Evolutionary conservation across 2,329 filamentous ascomycete species (phyloP), one percentile per base, ranked within the genome.

Genomic region (Ustilaginoidea virens): DNA sequence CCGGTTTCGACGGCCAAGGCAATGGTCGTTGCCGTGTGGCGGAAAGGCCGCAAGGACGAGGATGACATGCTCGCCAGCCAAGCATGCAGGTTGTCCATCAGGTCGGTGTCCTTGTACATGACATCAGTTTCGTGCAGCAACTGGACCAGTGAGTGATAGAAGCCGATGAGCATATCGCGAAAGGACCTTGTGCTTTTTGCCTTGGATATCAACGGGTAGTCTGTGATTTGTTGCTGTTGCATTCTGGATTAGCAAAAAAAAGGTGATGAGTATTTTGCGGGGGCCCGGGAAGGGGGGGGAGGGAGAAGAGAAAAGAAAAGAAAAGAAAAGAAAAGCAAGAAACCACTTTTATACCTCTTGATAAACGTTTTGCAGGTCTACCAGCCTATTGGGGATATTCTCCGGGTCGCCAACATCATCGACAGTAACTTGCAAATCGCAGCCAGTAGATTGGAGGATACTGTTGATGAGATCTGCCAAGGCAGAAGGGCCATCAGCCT

Each of bases 61-160:
- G 83, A 90, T 3, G 87, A 90, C 78, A 98, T 82, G 34, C 81
- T 80, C 22, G 76, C 77, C 35, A 94, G 65, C 90, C 90, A 98
- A 33, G 81, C 67, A 41, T 85, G 74, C 27, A 96, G 69, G 46
- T 92, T 93, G 48, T 94, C 85, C 45, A 92, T 73, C 28, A 98
- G 61, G 17, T 76, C 68, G 20, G 63, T 57, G 36, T 92, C 79
- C 25, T 69, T 73, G 56, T 92, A 92, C 28, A 98, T 58, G 13
- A 81, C 57, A 15, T 80, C 79, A n/a, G 80, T 80, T 40, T 83
- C 74, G 44, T 92, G 82, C 28, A 93, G 66, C 5, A 82, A 71
- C 39, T 70, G 69, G 39, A 94, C 68, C 14, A 96, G 60, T 0
- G 77, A 66, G 35, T 71, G 60, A 50, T 93, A 85, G 55, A 96